Conservation (phyloP, 305 asterid genomes). For the Fraxinus angustifolia region DNA sequence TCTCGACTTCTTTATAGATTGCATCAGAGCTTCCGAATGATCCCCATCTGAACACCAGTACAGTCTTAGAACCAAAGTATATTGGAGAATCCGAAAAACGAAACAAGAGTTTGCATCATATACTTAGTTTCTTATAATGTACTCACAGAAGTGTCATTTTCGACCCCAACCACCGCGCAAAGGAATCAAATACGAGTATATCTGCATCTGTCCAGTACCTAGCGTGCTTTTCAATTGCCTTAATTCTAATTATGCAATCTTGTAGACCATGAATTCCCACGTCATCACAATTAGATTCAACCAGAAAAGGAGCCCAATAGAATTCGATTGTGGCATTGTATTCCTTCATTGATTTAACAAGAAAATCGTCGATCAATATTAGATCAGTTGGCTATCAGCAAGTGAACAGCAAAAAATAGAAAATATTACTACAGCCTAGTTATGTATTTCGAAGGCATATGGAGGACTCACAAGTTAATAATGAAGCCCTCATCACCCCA, state of each 20-base stretch:
- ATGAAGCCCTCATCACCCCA: background rate
- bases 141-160: slow-evolving; percentile 50
- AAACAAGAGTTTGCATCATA: background rate
- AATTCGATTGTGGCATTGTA: slow-evolving; percentile 58
- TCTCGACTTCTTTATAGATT: slow-evolving; percentile 18
- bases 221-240: slow-evolving; percentile 56
- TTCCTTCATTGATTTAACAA: slow-evolving; percentile 35
- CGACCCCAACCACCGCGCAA: slow-evolving; percentile 59
- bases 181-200: slow-evolving; percentile 54
- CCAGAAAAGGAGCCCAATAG: slow-evolving; percentile 75
- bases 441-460: too few relatives aligned
- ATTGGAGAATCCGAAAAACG: background rate
- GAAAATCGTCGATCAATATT: background rate
- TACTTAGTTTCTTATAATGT: background rate
- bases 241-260: slow-evolving; percentile 33
- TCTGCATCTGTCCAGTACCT: slow-evolving; percentile 65
- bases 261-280: slow-evolving; percentile 24
- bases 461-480: too few relatives aligned
- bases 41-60: slow-evolving; percentile 45
- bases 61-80: background rate
- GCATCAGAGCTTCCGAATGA: slow-evolving; percentile 39
- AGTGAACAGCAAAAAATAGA: background rate
- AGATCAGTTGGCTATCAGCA: background rate
- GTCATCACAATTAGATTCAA: slow-evolving; percentile 66
- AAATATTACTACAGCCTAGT: background rate